Conservation (phyloP, 2,329 filamentous ascomycete genomes). For the Penicillium brasilianum region DNA sequence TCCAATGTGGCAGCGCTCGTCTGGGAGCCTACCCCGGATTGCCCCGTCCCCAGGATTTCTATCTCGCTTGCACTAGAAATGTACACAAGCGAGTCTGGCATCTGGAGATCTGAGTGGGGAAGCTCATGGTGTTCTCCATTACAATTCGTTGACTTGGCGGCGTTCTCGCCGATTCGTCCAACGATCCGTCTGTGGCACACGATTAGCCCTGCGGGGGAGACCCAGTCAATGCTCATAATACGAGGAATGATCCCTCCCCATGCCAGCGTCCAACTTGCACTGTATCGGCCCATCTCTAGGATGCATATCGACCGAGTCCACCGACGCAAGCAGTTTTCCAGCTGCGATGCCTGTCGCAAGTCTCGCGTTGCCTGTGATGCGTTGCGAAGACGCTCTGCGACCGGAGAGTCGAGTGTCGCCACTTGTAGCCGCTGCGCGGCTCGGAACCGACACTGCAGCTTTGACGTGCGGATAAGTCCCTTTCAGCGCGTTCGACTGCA, state of each 20-base stretch:
- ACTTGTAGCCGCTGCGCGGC: conserved; percentile 22
- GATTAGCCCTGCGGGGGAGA: conserved; percentile 7
- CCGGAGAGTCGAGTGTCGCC: conserved; percentile 8
- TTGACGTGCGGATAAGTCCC: conserved; percentile 11
- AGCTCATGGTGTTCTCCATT: not conserved
- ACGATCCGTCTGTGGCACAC: not conserved
- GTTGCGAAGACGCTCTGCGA: conserved; percentile 23
- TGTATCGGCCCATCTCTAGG: not conserved
- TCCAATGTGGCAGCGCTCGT: not conserved
- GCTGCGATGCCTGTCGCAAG: conserved; percentile 41
- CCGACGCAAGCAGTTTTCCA: conserved; percentile 41
- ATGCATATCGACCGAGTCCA: conserved; percentile 5
- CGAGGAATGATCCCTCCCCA: not conserved
- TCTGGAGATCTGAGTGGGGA: not conserved
- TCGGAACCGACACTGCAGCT: conserved; percentile 19
- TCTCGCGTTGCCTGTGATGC: conserved; percentile 41
- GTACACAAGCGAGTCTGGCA: not conserved
- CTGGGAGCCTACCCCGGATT: not conserved
- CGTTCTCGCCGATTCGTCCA: not conserved
- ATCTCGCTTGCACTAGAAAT: not conserved
- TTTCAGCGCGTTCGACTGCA: conserved; percentile 4
- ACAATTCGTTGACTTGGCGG: too few species aligned
- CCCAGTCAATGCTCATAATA: not conserved
- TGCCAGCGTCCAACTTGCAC: not conserved
- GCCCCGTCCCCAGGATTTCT: not conserved